Conservation (phyloP, 2,329 filamentous ascomycete genomes). For the Aspergillus fumigatiaffinis region DNA sequence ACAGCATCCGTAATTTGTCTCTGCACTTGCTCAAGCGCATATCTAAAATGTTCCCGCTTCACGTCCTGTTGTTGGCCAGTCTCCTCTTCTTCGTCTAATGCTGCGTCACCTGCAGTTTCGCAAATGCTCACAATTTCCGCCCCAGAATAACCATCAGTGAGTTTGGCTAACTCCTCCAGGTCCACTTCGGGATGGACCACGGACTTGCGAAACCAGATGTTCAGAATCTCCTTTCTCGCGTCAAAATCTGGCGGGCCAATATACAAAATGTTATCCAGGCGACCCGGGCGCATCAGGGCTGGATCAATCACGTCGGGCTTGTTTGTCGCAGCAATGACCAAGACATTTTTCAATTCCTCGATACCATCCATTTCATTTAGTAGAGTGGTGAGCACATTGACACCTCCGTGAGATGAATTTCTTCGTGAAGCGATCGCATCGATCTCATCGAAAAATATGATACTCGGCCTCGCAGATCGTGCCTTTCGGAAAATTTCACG, state of each 20-base stretch:
- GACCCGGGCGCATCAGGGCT: constrained; percentile 77
- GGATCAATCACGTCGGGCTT: constrained; percentile 81
- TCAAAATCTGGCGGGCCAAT: constrained; percentile 73
- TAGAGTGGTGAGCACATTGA: constrained; percentile 85
- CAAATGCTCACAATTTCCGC: constrained; percentile 71
- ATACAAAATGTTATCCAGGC: constrained; percentile 81
- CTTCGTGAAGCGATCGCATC: constrained; percentile 71
- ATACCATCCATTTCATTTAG: constrained; percentile 97
- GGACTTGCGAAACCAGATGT: constrained; percentile 61
- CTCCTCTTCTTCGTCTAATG: constrained; percentile 51
- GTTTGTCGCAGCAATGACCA: constrained; percentile 89
- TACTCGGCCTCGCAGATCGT: constrained; percentile 77
- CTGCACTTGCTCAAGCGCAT: constrained; percentile 45
- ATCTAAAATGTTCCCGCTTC: constrained; percentile 41
- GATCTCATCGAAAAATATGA: constrained; percentile 97
- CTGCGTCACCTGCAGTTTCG: constrained; percentile 48
- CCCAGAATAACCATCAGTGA: constrained; percentile 75
- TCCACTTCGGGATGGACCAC: constrained; percentile 62
- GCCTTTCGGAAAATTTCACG: constrained; percentile 84
- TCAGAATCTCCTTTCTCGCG: constrained; percentile 73
- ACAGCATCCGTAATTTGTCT: constrained; percentile 59
- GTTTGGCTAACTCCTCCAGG: constrained; percentile 57
- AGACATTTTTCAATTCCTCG: constrained; percentile 74
- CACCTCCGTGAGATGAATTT: constrained; percentile 49
- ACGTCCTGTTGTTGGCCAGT: constrained; percentile 36